These are phyloP conservation scores for Cyathus striatus DNA, from an alignment of 768 basidiomycete genomes.

Conservation along the genomic window DNA sequence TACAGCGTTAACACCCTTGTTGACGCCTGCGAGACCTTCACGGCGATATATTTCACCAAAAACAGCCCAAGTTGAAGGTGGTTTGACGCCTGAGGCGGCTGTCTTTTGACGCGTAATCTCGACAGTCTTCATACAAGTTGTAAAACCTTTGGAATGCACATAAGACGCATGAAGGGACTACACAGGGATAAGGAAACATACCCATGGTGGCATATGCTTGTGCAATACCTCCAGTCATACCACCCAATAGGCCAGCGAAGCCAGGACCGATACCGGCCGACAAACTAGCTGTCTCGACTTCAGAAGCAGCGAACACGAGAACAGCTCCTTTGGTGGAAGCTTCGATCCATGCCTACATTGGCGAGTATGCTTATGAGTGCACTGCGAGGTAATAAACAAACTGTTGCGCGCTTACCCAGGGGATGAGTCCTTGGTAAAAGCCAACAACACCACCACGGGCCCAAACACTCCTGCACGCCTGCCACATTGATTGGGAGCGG, in stretches of 20 bases:
- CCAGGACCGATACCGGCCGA: constrained; percentile 73
- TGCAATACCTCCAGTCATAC: constrained; percentile 95
- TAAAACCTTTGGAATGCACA: constrained; percentile 64
- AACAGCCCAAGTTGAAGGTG: constrained; percentile 89
- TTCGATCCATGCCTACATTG: constrained; percentile 91
- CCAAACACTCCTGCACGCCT: constrained; percentile 86
- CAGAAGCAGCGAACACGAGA: constrained; percentile 91
- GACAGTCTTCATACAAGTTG: constrained; percentile 99
- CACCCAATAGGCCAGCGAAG: constrained; percentile 84
- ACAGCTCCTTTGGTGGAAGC: constrained; percentile 98
- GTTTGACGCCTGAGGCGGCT: constrained; percentile 75
- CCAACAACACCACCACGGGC: constrained; percentile 83
- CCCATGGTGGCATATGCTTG: constrained; percentile 99
- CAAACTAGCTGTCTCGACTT: constrained; percentile 74
- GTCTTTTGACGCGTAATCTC: constrained; percentile 97
- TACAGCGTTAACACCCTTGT: constrained; percentile 98
- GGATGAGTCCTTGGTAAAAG: constrained; percentile 97
- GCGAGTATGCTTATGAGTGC: background rate
- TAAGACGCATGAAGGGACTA: constrained; percentile 2
- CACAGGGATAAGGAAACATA: constrained; percentile 27
- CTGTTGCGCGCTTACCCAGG: constrained; percentile 82
- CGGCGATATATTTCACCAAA: constrained; percentile 92
- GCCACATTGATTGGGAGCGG: constrained; percentile 84
- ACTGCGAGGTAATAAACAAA: constrained; percentile 1
- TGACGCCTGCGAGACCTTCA: constrained; percentile 93